Percentiles rank a stretch among this genome's conserved stretches.
Conservation (phyloP, 2,329 filamentous ascomycete species). For the Zalaria obscura region DNA sequence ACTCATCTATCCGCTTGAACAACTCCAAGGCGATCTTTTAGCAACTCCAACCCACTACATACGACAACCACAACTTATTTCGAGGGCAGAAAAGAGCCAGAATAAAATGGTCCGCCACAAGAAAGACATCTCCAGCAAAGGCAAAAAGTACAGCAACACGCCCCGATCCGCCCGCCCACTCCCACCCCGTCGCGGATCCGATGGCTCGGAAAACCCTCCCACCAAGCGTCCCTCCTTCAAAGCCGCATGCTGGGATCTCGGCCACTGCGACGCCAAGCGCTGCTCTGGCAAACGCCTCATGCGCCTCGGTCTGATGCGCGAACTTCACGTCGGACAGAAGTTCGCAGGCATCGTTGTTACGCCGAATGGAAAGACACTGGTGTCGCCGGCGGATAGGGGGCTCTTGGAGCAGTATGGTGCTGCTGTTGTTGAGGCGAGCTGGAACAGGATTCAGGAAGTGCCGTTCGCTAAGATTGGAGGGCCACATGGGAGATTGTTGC, state of each 20-base stretch:
- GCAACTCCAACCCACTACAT: no score
- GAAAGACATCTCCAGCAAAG: conserved; percentile 66
- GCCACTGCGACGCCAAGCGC: conserved; percentile 92
- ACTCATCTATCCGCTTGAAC: no score
- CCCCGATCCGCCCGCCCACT: conserved; percentile 6
- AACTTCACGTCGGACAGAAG: conserved; percentile 81
- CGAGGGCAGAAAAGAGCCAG: not conserved
- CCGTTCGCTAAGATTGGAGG: conserved; percentile 86
- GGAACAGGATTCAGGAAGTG: conserved; percentile 84
- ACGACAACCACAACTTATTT: no score
- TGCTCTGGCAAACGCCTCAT: conserved; percentile 95
- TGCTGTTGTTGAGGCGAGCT: conserved; percentile 93
- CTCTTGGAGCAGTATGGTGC: conserved; percentile 80
- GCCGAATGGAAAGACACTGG: conserved; percentile 75
- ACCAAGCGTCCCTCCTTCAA: conserved; percentile 51
- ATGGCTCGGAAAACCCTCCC: conserved; percentile 18
- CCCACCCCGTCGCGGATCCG: conserved; percentile 8
- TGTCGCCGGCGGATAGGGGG: conserved; percentile 71
- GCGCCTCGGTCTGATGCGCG: conserved; percentile 82
- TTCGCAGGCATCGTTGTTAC: conserved; percentile 87
- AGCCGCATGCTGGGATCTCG: conserved; percentile 94
- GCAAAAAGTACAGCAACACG: conserved; percentile 46
- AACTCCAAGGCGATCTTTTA: no score
- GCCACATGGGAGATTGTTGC: conserved; percentile 78
- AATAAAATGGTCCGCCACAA: conserved; percentile 79